Conservation (phyloP, 176 grass and related monocot genomes). For the Zoysia japonica region DNA sequence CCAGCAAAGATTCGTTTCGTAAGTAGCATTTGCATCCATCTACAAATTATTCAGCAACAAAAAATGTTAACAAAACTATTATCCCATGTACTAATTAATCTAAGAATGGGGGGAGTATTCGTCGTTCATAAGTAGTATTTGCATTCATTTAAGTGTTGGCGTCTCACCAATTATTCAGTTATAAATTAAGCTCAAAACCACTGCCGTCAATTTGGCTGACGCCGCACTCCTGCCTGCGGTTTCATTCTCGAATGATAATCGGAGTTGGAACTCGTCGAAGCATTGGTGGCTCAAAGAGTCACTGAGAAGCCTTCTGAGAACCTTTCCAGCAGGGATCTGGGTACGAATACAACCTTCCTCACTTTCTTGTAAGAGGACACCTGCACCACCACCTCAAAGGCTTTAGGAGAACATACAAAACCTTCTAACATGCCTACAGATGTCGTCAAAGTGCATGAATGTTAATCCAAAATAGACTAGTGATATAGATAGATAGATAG, state of each 20-base stretch:
- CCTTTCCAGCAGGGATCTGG: constrained; percentile 79
- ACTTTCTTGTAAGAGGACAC: constrained; percentile 90
- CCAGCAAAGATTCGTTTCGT: not conserved
- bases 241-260: constrained; percentile 49
- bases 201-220: not conserved
- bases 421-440: not conserved
- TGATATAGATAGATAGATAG: not conserved
- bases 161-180: too few species aligned
- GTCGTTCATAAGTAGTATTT: too few species aligned
- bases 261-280: constrained; percentile 1
- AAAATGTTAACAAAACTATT: too few species aligned
- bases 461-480: not conserved
- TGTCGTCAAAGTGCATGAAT: not conserved
- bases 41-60: too few species aligned
- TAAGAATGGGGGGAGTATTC: too few species aligned
- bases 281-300: constrained; percentile 22
- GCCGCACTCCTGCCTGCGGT: not conserved
- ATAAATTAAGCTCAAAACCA: not conserved
- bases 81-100: too few species aligned
- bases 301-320: constrained; percentile 72
- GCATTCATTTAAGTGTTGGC: too few species aligned
- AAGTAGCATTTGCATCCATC: not conserved
- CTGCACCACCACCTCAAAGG: constrained; percentile 36
- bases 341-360: constrained; percentile 85
- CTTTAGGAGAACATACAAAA: not conserved